A percentile compares a stretch with the other conserved stretches of the same genome.
Evolutionary conservation across 2,329 filamentous ascomycete genomes (phyloP).

Genomic region (Pyrenochaeta sp.): DNA sequence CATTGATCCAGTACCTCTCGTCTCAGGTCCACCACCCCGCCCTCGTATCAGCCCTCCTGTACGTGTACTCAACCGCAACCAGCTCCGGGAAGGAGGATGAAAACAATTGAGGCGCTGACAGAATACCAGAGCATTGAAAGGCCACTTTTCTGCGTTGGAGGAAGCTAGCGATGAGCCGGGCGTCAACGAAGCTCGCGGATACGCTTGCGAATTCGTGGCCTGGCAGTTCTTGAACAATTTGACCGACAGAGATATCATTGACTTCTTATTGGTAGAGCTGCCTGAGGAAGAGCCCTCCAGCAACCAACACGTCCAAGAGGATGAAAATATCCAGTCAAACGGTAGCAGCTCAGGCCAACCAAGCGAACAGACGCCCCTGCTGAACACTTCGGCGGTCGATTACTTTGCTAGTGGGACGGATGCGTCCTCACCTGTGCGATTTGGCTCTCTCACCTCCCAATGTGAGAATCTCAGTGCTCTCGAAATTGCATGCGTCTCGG

Average conservation of each 20-base stretch:
- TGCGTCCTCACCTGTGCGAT: slow-evolving; percentile 48
- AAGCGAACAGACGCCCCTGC: slow-evolving; percentile 36
- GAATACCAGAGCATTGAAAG: slow-evolving; percentile 70
- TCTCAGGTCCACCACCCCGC: slow-evolving; percentile 70
- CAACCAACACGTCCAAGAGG: slow-evolving; percentile 17
- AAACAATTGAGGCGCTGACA: slow-evolving; percentile 26
- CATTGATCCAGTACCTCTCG: slow-evolving; percentile 71
- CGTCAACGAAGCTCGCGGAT: slow-evolving; percentile 71
- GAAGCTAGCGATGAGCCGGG: slow-evolving; percentile 65
- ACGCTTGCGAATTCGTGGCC: slow-evolving; percentile 81
- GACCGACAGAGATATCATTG: slow-evolving; percentile 75
- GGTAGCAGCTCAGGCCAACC: slow-evolving; percentile 10
- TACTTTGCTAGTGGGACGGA: slow-evolving; percentile 36
- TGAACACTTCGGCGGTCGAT: slow-evolving; percentile 23
- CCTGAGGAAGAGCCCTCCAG: slow-evolving; percentile 49
- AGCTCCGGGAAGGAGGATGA: neutral
- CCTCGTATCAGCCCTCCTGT: slow-evolving; percentile 77
- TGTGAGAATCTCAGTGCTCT: slow-evolving; percentile 85
- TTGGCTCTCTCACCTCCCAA: slow-evolving; percentile 70
- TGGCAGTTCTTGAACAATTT: slow-evolving; percentile 78
- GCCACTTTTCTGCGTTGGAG: slow-evolving; percentile 72
- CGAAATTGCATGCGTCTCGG: slow-evolving; percentile 81
- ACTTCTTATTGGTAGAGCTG: slow-evolving; percentile 77
- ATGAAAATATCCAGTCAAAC: slow-evolving; percentile 13
- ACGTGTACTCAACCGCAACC: slow-evolving; percentile 44